Conservation (phyloP, 2,329 filamentous ascomycete species). For the Aureobasidium zeae region DNA sequence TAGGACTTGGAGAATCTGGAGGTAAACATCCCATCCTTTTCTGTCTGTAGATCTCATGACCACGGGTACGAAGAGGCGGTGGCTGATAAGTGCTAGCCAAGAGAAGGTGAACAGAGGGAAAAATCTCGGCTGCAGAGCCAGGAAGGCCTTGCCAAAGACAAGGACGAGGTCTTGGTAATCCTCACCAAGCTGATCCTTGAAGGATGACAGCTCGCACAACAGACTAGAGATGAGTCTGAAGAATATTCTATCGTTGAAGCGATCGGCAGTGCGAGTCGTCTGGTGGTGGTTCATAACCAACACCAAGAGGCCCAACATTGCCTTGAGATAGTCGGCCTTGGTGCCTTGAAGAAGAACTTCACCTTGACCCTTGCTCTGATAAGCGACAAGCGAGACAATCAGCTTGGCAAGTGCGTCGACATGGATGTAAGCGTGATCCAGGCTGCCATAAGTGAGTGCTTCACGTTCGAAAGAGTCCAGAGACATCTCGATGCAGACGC, state of each 20-base stretch:
- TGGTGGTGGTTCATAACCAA: constrained; percentile 81
- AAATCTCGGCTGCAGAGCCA: constrained; percentile 64
- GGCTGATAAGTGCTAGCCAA: constrained; percentile 75
- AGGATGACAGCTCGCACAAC: constrained; percentile 56
- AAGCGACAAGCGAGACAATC: constrained; percentile 64
- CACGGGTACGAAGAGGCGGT: constrained; percentile 73
- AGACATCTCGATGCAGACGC: constrained; percentile 70
- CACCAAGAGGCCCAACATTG: constrained; percentile 65
- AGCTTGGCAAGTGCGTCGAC: constrained; percentile 78
- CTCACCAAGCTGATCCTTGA: constrained; percentile 22
- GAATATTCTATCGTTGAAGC: constrained; percentile 81
- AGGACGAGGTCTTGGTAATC: constrained; percentile 47
- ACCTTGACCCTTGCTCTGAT: constrained; percentile 55
- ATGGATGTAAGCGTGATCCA: constrained; percentile 52
- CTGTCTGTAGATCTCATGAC: constrained; percentile 61
- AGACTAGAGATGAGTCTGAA: constrained; percentile 81
- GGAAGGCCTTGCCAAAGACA: constrained; percentile 60
- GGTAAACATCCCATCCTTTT: constrained; percentile 67
- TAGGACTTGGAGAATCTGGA: constrained; percentile 45
- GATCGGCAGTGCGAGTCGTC: constrained; percentile 62
- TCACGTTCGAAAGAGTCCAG: constrained; percentile 69
- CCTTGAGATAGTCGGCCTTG: constrained; percentile 65
- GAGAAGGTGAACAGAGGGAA: constrained; percentile 76
- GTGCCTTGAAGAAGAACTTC: constrained; percentile 50
- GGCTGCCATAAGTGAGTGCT: constrained; percentile 49